Evolutionary conservation across 2,329 filamentous ascomycete genomes (phyloP).

Genomic region (Herpotrichia juniperi): DNA sequence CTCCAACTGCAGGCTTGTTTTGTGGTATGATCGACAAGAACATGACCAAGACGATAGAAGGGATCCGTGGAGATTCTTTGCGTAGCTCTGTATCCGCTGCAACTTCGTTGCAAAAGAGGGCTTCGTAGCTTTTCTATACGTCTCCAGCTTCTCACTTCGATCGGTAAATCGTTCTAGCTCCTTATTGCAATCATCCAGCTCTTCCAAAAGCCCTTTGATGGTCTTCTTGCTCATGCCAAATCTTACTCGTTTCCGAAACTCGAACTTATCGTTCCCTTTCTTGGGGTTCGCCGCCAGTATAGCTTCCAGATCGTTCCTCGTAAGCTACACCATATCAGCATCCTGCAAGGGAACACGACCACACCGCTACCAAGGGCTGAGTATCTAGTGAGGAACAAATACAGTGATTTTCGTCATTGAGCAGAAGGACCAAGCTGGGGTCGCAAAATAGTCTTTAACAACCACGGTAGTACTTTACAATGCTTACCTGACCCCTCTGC

Average conservation of each 20-base stretch:
- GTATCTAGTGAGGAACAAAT: too few species aligned
- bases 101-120: slow-evolving; percentile 40
- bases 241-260: slow-evolving; percentile 41
- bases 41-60: slow-evolving; percentile 40
- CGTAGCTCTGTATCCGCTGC: slow-evolving; percentile 42
- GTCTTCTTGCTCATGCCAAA: slow-evolving; percentile 47
- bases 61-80: slow-evolving; percentile 36
- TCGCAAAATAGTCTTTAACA: too few species aligned
- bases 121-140: slow-evolving; percentile 38
- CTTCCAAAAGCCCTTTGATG: slow-evolving; percentile 41
- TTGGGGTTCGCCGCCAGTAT: slow-evolving; percentile 40
- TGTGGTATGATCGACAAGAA: slow-evolving; percentile 39
- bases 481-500: too few species aligned
- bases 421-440: too few species aligned
- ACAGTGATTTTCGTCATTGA: too few species aligned
- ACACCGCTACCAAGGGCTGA: too few species aligned
- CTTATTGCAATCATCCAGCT: slow-evolving; percentile 46
- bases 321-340: slow-evolving; percentile 32
- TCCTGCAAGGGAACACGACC: slow-evolving; percentile 5
- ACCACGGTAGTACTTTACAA: too few species aligned
- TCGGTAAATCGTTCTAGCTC: slow-evolving; percentile 47
- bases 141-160: slow-evolving; percentile 45
- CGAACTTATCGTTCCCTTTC: slow-evolving; percentile 38
- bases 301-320: slow-evolving; percentile 43
- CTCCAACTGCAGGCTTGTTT: slow-evolving; percentile 42